Evolutionary conservation across 1,139 yeast genomes (phyloP), one percentile per base, ranked within the genome.

Genomic region (Pneumocystis murina): DNA sequence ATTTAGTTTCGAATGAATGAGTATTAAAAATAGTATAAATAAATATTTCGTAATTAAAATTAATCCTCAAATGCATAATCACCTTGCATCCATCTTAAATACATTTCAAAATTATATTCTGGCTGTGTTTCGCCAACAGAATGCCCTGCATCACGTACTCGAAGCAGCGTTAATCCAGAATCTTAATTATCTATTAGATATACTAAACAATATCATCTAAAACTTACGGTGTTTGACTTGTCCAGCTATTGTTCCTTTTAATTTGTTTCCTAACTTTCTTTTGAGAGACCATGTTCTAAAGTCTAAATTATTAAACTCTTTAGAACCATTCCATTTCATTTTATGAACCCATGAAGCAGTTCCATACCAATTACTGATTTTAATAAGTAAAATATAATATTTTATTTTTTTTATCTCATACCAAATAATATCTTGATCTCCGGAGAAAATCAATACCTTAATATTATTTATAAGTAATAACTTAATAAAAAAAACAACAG

Each of bases 361-460:
- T 66, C 95, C 95, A 70, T 87, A 79, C 95, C 95, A 87, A 77
- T 88, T 88, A 61, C 62, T 60, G 48, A 33, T 40, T 58, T 39
- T 60, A 59, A 59, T 54, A 36, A 61, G 55, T 24, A 59, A 36
- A 28, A 35, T 28, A 61, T 10, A 57, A 60, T 17, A 39, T 38
- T 14, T 38, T 17, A 17, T 17, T 41, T 35, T 10, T n/a, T n/a
- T 20, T 20, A 20, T n/a, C 12, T 10, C n/a, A 35, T 61, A 41
- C 77, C 95, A 87, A 69, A 88, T 87, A 73, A 82, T 87, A 74
- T 88, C 96, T 75, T 87, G 87, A 75, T 88, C 95, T 71, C 96
- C 96, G 12, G 94, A 95, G 71, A 87, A 88, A 66, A 87, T 79
- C 72, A 87, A 79, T 16, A 87, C 89, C 5, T 95, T 95, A 59